These are phyloP conservation scores for Albugo candida DNA, from an alignment of 352 stramenopile species.

Conservation along the genomic window DNA sequence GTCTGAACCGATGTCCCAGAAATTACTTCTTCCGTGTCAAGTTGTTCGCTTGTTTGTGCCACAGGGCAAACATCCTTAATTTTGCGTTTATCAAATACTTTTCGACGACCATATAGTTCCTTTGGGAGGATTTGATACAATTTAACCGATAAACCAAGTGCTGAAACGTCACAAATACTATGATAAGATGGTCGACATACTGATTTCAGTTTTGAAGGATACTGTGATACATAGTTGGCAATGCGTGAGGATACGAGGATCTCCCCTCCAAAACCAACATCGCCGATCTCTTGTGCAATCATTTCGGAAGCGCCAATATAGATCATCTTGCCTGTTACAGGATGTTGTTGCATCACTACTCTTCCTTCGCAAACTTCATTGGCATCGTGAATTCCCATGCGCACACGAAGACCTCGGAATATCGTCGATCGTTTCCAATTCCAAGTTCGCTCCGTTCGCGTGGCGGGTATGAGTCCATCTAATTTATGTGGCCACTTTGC, in stretches of 20 bases:
- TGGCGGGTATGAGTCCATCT: constrained; percentile 15
- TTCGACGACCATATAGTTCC: not conserved
- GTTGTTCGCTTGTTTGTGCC: no score
- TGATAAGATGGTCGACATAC: not conserved
- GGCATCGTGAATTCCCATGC: constrained; percentile 37
- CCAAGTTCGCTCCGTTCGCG: not conserved
- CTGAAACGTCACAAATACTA: not conserved
- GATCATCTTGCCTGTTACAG: constrained; percentile 24
- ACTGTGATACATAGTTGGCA: constrained; percentile 17
- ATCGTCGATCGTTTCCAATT: constrained; percentile 14
- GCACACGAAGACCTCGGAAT: constrained; percentile 28
- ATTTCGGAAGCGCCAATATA: constrained; percentile 37
- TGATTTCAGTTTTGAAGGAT: constrained; percentile 8
- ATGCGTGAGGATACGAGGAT: constrained; percentile 26
- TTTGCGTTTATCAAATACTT: not conserved
- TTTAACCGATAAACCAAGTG: not conserved
- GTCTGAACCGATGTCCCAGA: no score
- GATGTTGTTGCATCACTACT: constrained; percentile 25
- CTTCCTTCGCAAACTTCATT: constrained; percentile 16
- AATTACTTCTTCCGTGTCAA: no score
- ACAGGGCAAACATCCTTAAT: no score
- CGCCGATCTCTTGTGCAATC: constrained; percentile 26
- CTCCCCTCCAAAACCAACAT: constrained; percentile 25
- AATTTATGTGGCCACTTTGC: constrained; percentile 23
- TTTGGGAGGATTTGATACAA: not conserved